phyloP scores from a whole-genome alignment of 768 basidiomycete species.

The Naganishia antarctica region DNA sequence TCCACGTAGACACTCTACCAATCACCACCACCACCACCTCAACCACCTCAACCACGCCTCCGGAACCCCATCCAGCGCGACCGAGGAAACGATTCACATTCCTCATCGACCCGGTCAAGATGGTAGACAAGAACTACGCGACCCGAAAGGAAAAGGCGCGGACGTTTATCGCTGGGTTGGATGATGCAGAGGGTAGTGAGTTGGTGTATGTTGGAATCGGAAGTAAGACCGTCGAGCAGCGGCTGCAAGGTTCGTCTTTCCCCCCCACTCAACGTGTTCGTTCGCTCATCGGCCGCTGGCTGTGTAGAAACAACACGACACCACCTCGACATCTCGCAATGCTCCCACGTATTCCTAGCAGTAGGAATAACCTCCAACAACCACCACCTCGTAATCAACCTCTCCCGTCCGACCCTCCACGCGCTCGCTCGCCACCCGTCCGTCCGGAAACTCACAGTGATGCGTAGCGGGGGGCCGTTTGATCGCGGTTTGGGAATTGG shows the following conservation, averaged over 20 bases:
- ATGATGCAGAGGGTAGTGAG: not conserved
- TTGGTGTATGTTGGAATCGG: slow-evolving; percentile 10
- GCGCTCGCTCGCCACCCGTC: not conserved
- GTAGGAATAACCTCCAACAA: slow-evolving; percentile 13
- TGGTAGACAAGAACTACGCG: slow-evolving; percentile 10
- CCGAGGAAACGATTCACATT: slow-evolving; percentile 3
- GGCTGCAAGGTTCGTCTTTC: not conserved
- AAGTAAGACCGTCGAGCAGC: slow-evolving; percentile 3
- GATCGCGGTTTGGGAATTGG: not conserved
- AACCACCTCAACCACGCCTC: not conserved
- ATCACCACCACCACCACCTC: not conserved
- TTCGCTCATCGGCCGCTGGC: too few relatives aligned
- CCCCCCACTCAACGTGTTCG: too few relatives aligned
- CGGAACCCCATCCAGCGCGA: not conserved
- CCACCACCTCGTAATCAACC: not conserved
- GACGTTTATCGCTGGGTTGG: not conserved
- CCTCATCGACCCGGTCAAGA: slow-evolving; percentile 2
- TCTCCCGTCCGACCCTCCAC: not conserved
- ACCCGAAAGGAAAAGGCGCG: slow-evolving; percentile 17
- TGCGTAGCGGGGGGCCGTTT: slow-evolving; percentile 15
- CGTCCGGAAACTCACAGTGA: not conserved
- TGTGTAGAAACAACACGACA: too few relatives aligned
- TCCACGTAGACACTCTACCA: too few relatives aligned
- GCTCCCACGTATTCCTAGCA: slow-evolving; percentile 6
- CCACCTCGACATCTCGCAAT: slow-evolving; percentile 1